phyloP scores from a whole-genome alignment of 2,329 filamentous ascomycete species.

The Stromatinia cepivora region DNA sequence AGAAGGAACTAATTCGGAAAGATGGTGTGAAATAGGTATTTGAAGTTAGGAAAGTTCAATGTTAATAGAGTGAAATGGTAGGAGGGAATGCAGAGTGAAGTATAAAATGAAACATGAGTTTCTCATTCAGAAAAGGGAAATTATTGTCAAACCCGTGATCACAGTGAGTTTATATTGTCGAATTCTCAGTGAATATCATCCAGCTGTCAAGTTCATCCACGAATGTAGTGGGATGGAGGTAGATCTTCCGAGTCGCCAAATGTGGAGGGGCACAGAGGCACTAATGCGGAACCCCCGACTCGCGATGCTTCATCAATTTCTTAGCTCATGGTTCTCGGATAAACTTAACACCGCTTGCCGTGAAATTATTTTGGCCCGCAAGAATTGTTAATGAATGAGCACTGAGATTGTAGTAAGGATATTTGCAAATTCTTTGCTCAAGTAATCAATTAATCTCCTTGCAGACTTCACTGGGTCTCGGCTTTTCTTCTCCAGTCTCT shows the following conservation, averaged over 20 bases:
- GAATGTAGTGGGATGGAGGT: constrained; percentile 4
- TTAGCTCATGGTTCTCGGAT: not conserved
- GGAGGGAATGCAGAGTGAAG: not conserved
- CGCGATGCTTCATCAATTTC: not conserved
- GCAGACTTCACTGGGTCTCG: not conserved
- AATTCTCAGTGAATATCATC: not conserved
- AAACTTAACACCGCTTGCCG: not conserved
- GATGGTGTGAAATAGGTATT: not conserved
- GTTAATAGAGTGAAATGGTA: not conserved
- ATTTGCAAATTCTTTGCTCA: not conserved
- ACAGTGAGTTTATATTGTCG: not conserved
- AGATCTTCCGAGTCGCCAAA: constrained; percentile 9
- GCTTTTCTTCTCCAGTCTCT: not conserved
- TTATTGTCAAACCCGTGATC: constrained; percentile 2
- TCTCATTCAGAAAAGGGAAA: not conserved
- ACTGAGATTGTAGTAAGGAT: not conserved
- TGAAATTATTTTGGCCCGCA: constrained; percentile 17
- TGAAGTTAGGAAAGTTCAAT: not conserved
- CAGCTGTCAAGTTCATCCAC: not conserved
- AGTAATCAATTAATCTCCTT: not conserved
- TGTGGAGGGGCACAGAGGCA: constrained; percentile 8
- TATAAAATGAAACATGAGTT: not conserved
- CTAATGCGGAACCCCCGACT: not conserved
- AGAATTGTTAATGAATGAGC: not conserved
- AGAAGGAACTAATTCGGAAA: not conserved